phyloP scores from a whole-genome alignment of 164 flowering plant species.

The Umbellularia californica region DNA sequence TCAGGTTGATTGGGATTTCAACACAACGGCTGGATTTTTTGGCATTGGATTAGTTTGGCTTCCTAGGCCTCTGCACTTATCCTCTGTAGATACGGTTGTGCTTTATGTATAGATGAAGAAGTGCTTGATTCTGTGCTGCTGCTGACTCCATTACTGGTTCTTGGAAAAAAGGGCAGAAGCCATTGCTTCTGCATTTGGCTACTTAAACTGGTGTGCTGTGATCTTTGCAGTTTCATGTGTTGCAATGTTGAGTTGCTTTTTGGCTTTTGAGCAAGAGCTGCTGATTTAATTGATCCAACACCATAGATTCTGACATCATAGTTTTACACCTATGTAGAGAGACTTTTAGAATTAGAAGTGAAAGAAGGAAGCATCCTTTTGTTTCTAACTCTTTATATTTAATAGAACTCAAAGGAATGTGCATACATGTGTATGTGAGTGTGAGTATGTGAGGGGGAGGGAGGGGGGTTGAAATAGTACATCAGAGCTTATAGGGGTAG shows the following conservation, averaged over 20 bases:
- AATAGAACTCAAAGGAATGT: no score
- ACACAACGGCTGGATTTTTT: background rate
- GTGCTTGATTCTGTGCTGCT: background rate
- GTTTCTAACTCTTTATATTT: background rate
- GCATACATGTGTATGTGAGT: no score
- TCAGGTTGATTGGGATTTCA: conserved; percentile 14
- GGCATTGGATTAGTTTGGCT: background rate
- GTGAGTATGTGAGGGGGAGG: no score
- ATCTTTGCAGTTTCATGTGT: background rate
- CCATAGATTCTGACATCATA: background rate
- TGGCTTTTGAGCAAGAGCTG: background rate
- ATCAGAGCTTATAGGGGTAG: no score
- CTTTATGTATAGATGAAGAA: background rate
- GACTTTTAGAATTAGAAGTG: background rate
- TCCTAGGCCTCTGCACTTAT: background rate
- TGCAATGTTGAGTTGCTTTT: no score
- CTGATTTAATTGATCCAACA: background rate
- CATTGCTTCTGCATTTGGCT: background rate
- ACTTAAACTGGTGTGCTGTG: background rate
- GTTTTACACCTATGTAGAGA: background rate
- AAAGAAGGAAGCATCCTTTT: background rate
- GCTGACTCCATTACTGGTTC: background rate
- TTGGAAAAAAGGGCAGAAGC: background rate
- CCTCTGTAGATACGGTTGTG: background rate
- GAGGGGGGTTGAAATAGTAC: no score